A percentile compares a stretch with the other conserved stretches of the same genome.
Evolutionary conservation across 202 grass and related monocot species (phyloP).

Genomic region (Carex sylvatica): DNA sequence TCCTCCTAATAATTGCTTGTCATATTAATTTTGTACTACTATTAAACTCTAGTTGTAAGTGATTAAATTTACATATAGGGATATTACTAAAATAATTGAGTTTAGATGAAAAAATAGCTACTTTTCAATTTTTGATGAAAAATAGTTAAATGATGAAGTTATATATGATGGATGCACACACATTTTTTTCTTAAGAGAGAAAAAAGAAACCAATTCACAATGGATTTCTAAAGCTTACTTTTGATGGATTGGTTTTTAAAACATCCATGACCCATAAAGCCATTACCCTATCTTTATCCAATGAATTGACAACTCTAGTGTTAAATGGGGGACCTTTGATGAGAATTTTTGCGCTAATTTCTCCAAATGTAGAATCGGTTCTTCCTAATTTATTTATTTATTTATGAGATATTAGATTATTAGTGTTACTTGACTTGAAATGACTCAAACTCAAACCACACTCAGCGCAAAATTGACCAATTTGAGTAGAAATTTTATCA

Average conservation of each 20-base stretch:
- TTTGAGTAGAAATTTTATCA: too few relatives aligned
- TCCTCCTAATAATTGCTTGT: too few relatives aligned
- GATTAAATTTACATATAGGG: too few relatives aligned
- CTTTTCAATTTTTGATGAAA: too few relatives aligned
- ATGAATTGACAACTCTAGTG: not conserved
- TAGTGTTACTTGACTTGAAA: not conserved
- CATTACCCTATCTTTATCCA: not conserved
- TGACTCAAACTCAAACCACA: too few relatives aligned
- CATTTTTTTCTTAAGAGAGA: not conserved
- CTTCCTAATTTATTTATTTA: not conserved
- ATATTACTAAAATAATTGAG: too few relatives aligned
- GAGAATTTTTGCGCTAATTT: conserved; percentile 4
- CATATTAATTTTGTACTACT: too few relatives aligned
- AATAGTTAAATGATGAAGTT: too few relatives aligned
- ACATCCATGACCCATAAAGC: not conserved
- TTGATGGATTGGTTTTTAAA: not conserved
- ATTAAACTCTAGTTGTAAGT: too few relatives aligned
- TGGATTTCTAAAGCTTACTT: not conserved
- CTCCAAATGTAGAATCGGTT: not conserved
- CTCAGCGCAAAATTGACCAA: too few relatives aligned
- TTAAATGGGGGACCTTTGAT: not conserved
- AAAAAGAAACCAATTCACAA: not conserved
- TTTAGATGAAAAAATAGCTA: too few relatives aligned
- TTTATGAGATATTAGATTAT: not conserved
- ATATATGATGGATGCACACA: too few relatives aligned